Evolutionary conservation across 1,284 basidiomycete genomes (phyloP), one percentile per base, ranked within the genome.

Genomic region (Ceratobasidium sp.): DNA sequence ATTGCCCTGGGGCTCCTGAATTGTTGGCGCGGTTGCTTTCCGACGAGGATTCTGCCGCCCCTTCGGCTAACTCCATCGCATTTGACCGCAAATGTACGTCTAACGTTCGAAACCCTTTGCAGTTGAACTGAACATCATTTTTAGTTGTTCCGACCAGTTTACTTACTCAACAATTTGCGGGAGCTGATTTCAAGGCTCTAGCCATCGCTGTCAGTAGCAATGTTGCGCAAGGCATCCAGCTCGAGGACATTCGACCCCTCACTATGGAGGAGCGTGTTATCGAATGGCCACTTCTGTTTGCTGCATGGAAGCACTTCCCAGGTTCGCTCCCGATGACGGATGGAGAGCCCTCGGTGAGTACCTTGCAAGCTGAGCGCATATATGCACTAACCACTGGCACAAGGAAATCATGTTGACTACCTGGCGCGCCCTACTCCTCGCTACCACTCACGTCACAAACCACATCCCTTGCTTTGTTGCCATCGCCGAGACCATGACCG

Each of bases 201-300:
- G 45, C 35, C 8, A 34, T 62, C 10, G 58, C 58, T 35, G 58
- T 62, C 7, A 62, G 50, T 35, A 62, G 42, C 58, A 62, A 35
- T 34, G 31, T 62, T 47, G 22, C 58, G 17, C 58, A 62, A 47
- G 58, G 58, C 22, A 50, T 62, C n/a, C 34, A 50, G n/a, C 29
- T 29, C 17, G 68, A 62, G 13, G 68, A 69, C 27, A 55, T 69
- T 4, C 68, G 56, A 13, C 54, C 68, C 25, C 68, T 64, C 53
- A 49, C 40, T 29, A 69, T 69, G 65, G 70, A 54, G 17, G 60
- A 70, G 29, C 58, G 58, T 31, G 43, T 62, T 12, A 17, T 29
- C 13, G 58, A 62, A 35, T 62, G 58, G 58, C 34, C 27, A 1
- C n/a, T 32, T 5, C 10, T 62, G n/a, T 62, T 62, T 38, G 13